Conservation (phyloP, 1,139 yeast genomes). For the Debaryomyces robertsiae region DNA sequence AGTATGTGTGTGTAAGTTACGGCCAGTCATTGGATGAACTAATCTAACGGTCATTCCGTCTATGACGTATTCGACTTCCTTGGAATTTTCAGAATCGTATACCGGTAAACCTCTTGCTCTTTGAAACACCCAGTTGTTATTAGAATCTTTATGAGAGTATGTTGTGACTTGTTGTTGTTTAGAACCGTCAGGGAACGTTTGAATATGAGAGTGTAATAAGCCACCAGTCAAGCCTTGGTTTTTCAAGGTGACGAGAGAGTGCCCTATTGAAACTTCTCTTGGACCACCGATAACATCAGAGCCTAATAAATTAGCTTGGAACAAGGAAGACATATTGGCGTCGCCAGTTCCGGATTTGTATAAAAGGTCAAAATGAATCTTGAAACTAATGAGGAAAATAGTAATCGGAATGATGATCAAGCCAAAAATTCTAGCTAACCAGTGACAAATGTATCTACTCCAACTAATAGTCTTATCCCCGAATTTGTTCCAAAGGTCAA, state of each 20-base stretch:
- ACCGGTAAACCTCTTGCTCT: conserved; percentile 63
- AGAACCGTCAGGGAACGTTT: conserved; percentile 93
- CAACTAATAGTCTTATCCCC: conserved; percentile 58
- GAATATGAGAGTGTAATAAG: conserved; percentile 91
- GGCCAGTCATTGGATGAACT: conserved; percentile 77
- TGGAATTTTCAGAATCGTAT: conserved; percentile 53
- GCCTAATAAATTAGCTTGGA: conserved; percentile 90
- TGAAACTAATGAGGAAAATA: conserved; percentile 67
- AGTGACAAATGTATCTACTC: conserved; percentile 56
- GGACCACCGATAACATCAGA: conserved; percentile 85
- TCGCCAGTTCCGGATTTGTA: conserved; percentile 90
- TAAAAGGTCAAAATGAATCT: conserved; percentile 71
- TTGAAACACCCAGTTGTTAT: conserved; percentile 89
- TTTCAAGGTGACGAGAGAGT: conserved; percentile 77
- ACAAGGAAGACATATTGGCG: conserved; percentile 93
- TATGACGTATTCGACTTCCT: conserved; percentile 57
- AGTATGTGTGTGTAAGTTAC: conserved; percentile 89
- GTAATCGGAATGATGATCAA: conserved; percentile 62
- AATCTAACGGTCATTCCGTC: conserved; percentile 81
- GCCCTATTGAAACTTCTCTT: conserved; percentile 78
- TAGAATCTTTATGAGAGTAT: conserved; percentile 87
- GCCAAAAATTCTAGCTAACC: conserved; percentile 64
- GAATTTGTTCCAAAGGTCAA: conserved; percentile 70
- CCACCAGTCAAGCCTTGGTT: conserved; percentile 94
- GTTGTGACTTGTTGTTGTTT: conserved; percentile 96